Evolutionary conservation across 1,284 basidiomycete genomes (phyloP), one percentile per base, ranked within the genome.

Genomic region (Microstroma glucosiphilum): DNA sequence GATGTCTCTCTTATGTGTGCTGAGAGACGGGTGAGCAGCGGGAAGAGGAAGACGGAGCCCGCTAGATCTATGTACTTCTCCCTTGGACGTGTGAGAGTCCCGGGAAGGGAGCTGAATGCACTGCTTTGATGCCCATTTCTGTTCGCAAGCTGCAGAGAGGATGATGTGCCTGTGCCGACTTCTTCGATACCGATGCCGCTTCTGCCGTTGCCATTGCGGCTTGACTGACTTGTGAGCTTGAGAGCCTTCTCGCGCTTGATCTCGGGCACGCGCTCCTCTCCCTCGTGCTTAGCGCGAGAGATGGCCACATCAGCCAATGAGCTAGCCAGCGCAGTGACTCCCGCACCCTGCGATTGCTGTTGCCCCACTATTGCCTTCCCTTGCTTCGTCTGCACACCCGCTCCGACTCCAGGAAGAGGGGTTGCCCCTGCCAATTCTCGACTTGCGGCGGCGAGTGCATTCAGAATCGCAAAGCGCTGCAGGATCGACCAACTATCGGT

Each of bases 11-110:
- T 21, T 21, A 68, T 40, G 53, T 71, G 66, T 9, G 62, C 60
- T 90, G 91, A 94, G 80, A 96, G 94, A 8, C 88, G 86, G 71
- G 91, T 89, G 77, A 96, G 84, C 40, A 96, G 82, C 0, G 94
- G 94, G 60, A 88, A 85, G 59, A 96, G 84, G 72, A 82, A 79
- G 53, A 63, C 62, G 12, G 69, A 57, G 55, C 74, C 62, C 61
- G 73, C 55, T n/a, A 74, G 42, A 57, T 69, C n/a, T 19, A 57
- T 25, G 62, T 64, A 57, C 26, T 46, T 23, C 25, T 48, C 40
- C 41, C 46, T 56, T 21, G 86, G 77, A 65, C 86, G 85, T 0
- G 80, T 78, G 46, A 87, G 78, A 56, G 80, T 82, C 1, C 81
- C 67, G 26, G 37, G 40, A 21, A 30, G 43, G 60, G 51, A 25